These are phyloP conservation scores for Cutaneotrichosporon sp. DNA, from an alignment of 1,284 basidiomycete species.

Conservation along the genomic window DNA sequence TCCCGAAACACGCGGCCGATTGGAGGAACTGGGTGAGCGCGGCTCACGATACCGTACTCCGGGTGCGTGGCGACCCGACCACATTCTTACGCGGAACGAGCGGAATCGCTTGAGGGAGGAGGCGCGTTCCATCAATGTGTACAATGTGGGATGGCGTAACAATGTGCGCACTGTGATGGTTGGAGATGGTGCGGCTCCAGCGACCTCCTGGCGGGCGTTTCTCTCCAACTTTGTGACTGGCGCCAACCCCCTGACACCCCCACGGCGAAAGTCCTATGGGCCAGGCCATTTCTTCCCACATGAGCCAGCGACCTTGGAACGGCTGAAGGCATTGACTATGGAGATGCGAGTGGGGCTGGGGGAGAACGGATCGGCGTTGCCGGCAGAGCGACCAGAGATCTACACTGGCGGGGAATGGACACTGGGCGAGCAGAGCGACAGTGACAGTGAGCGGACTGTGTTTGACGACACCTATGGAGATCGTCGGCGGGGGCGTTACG, in stretches of 20 bases:
- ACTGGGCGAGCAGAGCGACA: constrained; percentile 10
- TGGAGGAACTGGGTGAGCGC: constrained; percentile 9
- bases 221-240: neutral
- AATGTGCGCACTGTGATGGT: constrained; percentile 51
- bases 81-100: constrained; percentile 66
- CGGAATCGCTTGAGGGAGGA: constrained; percentile 63
- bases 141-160: constrained; percentile 67
- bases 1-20: constrained; percentile 7
- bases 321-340: constrained; percentile 25
- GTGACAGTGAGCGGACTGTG: constrained; percentile 5
- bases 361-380: neutral
- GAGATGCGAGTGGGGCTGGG: constrained; percentile 26
- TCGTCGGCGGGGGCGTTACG: neutral
- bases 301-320: constrained; percentile 25
- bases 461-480: neutral
- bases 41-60: constrained; percentile 7
- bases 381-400: no score
- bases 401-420: constrained; percentile 10
- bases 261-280: constrained; percentile 3
- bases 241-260: constrained; percentile 15
- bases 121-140: constrained; percentile 62
- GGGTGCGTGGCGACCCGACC: constrained; percentile 55
- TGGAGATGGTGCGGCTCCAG: constrained; percentile 11
- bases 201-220: neutral
- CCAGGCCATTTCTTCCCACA: constrained; percentile 36